These are phyloP conservation scores for Trichophyton schoenleinii DNA, from an alignment of 2,329 filamentous ascomycete genomes.

Conservation along the genomic window DNA sequence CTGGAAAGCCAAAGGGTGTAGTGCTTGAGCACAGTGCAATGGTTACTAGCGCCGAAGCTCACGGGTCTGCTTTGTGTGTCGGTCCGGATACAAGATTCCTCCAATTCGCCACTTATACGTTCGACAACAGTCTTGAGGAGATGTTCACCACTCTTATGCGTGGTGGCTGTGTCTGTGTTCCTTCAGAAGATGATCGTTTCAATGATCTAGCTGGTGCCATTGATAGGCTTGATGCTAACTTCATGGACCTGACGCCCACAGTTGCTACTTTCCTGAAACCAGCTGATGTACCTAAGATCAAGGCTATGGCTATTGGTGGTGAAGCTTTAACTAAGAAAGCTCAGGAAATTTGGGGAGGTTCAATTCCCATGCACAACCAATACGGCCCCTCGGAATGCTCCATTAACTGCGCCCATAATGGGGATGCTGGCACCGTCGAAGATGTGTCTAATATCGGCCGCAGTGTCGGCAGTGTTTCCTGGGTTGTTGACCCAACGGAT, in stretches of 20 bases:
- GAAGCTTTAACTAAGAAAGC: constrained; percentile 23
- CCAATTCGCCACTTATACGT: constrained; percentile 35
- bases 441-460: constrained; percentile 13
- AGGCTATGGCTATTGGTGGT: constrained; percentile 25
- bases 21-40: constrained; percentile 53
- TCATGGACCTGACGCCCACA: constrained; percentile 45
- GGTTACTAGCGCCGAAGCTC: constrained; percentile 19
- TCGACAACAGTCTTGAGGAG: constrained; percentile 31
- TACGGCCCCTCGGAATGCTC: constrained; percentile 16
- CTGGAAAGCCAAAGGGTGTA: constrained; percentile 73
- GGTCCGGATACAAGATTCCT: constrained; percentile 18
- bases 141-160: constrained; percentile 23
- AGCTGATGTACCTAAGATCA: constrained; percentile 27
- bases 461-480: constrained; percentile 16
- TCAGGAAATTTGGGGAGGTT: constrained; percentile 11
- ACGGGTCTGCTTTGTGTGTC: constrained; percentile 37
- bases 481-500: constrained; percentile 31
- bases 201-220: constrained; percentile 37
- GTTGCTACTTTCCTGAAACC: constrained; percentile 36
- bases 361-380: constrained; percentile 13
- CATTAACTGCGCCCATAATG: constrained; percentile 12
- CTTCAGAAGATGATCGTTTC: constrained; percentile 31
- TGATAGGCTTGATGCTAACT: constrained; percentile 36
- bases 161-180: constrained; percentile 35
- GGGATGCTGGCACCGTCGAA: constrained; percentile 6